Percentiles rank a stretch among this genome's conserved stretches.
phyloP scores from a whole-genome alignment of 2,329 filamentous ascomycete species.

The Cyphellophora attinorum region DNA sequence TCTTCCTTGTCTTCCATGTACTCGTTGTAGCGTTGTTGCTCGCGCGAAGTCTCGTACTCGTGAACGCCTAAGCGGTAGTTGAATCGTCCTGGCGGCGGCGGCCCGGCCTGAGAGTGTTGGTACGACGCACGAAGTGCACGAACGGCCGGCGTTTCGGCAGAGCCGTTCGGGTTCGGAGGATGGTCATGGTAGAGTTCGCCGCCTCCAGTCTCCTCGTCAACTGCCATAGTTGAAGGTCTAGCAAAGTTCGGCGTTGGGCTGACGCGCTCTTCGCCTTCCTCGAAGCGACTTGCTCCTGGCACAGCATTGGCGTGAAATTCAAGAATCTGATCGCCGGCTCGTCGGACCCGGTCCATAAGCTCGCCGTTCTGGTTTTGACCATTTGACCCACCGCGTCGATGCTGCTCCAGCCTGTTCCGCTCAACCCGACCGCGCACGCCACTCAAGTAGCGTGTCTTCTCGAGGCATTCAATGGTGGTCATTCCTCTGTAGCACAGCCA shows the following conservation, averaged over 20 bases:
- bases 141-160: slow-evolving; percentile 23
- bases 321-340: slow-evolving; percentile 62
- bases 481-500: slow-evolving; percentile 67
- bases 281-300: slow-evolving; percentile 68
- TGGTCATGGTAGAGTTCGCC: slow-evolving; percentile 4
- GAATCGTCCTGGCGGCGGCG: slow-evolving; percentile 45
- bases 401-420: slow-evolving; percentile 48
- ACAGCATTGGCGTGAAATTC: slow-evolving; percentile 75
- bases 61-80: slow-evolving; percentile 4
- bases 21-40: slow-evolving; percentile 59
- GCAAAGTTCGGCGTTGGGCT: slow-evolving; percentile 21
- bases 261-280: slow-evolving; percentile 63
- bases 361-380: slow-evolving; percentile 26
- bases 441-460: slow-evolving; percentile 88
- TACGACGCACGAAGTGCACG: slow-evolving; percentile 38
- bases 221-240: not conserved
- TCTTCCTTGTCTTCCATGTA: slow-evolving; percentile 89
- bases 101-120: slow-evolving; percentile 16
- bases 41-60: slow-evolving; percentile 50
- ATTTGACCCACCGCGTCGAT: slow-evolving; percentile 28
- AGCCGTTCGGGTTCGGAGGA: slow-evolving; percentile 5
- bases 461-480: slow-evolving; percentile 92
- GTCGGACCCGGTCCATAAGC: slow-evolving; percentile 37
- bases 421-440: slow-evolving; percentile 65
- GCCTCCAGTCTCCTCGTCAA: not conserved